Base-by-base conservation (phyloP, 371 early-diverging fungal genomes). In the Entomophthora muscae region DNA sequence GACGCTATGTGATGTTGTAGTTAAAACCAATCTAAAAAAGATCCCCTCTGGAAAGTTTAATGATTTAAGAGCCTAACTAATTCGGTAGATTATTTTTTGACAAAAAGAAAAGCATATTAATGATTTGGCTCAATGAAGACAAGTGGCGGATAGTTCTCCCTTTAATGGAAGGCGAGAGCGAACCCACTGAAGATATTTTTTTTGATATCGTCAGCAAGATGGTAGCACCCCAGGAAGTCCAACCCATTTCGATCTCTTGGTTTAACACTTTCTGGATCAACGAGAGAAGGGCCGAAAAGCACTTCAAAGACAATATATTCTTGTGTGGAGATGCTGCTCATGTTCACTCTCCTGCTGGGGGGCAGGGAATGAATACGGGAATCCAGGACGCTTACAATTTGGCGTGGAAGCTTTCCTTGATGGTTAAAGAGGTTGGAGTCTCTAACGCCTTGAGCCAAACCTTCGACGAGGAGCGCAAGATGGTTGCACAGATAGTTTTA, bases 281-380 rank as follows among this genome's bases (percentile, higher is more conserved):
- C 32, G 72, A 73, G 31, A 64, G 71, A 24, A 63, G 64, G 1
- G 72, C 72, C 1, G 64, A 70, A 24, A 26, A 63, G 7, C 65
- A 66, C 22, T n/a, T 67, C 22, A 61, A 69, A 27, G 64, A 65
- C 10, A 66, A 70, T 0, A 64, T 75, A 27, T 68, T 75, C 52
- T 60, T 77, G n/a, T 70, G 69, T 23, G 77, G 77, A 0, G 77
- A 77, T 62, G 74, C 77, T 0, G 73, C 74, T 3, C 77, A 75
- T 64, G 65, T 71, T 1, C 69, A 71, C 31, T 68, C 68, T 0
- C 78, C 78, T 17, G 67, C 71, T 2, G 76, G 76, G 5, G 78
- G 77, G 1, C 72, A 72, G 66, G 79, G 79, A 0, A 32, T 76
- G 69, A 75, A 75, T 67, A 72, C 72, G 1, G 79, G 79, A 23